Percentiles rank a stretch among this genome's conserved stretches.
phyloP scores from a whole-genome alignment of 345 rosid genomes.

The Abelmoschus esculentus region DNA sequence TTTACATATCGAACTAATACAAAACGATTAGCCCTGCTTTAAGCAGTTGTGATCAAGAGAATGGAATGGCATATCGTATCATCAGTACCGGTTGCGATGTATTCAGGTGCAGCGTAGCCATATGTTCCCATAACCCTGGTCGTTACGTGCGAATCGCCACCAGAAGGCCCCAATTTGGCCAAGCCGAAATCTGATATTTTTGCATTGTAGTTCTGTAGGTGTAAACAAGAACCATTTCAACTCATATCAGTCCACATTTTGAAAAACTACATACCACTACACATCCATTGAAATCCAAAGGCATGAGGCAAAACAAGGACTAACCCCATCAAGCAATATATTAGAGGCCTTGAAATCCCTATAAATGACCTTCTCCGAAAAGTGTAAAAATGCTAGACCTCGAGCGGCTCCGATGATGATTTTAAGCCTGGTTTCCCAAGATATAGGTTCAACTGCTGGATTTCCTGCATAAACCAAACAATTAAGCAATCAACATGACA shows the following conservation, averaged over 20 bases:
- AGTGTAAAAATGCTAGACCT: constrained; percentile 69
- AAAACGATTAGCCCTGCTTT: background rate
- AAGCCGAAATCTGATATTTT: constrained; percentile 62
- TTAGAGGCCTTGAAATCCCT: constrained; percentile 83
- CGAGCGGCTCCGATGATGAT: constrained; percentile 75
- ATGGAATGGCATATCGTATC: background rate
- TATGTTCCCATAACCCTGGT: constrained; percentile 38
- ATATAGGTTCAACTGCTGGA: constrained; percentile 47
- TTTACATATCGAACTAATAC: background rate
- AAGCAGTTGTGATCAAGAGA: background rate
- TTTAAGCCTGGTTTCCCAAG: constrained; percentile 78
- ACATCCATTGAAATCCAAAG: background rate
- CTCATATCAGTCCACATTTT: background rate
- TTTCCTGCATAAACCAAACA: constrained; percentile 27
- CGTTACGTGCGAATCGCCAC: constrained; percentile 42
- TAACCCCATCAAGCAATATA: constrained; percentile 69
- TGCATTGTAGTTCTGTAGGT: constrained; percentile 42
- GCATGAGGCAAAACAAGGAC: constrained; percentile 9
- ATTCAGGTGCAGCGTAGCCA: constrained; percentile 66
- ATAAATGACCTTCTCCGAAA: constrained; percentile 68
- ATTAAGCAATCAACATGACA: constrained; percentile 1
- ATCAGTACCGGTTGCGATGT: constrained; percentile 45
- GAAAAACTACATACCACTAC: background rate
- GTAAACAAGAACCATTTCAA: background rate
- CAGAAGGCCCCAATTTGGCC: constrained; percentile 60